Evolutionary conservation across 1,284 basidiomycete species (phyloP), one percentile per base, ranked within the genome.

Genomic region (Leccinum subrobustum): DNA sequence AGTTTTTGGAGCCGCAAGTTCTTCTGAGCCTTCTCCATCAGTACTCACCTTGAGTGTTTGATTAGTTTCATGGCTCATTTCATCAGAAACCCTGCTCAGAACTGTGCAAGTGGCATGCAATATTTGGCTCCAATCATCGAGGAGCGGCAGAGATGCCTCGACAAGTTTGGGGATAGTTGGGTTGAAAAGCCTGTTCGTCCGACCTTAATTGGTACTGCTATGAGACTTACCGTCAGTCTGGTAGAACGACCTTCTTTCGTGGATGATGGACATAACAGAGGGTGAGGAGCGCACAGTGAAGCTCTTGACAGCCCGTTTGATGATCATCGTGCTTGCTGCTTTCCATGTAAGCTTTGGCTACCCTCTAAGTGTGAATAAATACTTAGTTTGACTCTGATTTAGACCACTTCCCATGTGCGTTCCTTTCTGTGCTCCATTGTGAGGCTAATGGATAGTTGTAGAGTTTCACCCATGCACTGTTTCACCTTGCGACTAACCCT

Each of bases 191-290:
- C 79, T 50, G 79, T 79, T 60, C 3, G 74, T 68, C 18, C 3
- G 1, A 27, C 29, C 25, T 12, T 18, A 11, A 5, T 27, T 31
- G 8, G 4, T n/a, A 20, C 9, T 23, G 2, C 8, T 4, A 8
- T 29, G 11, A 4, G 3, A 47, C 48, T 54, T 3, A 52, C 33
- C 20, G 6, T 35, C 44, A 18, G 12, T 27, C 20, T 4, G 5
- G 20, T 61, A 81, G 76, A 76, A 77, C 57, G 78, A 80, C 60
- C 58, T 78, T 39, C 63, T 85, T 11, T 73, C 72, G 47, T 83
- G 80, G 80, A 58, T 82, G 18, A 72, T 83, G 60, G 77, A 82
- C n/a, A 70, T 66, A 3, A 72, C 75, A 1, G 65, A 71, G 6
- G 73, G 70, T 4, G 66, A 71, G 7, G 72, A 79, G 52, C 71